Conservation (phyloP, 306 rosid species). For the Rosa persica region DNA sequence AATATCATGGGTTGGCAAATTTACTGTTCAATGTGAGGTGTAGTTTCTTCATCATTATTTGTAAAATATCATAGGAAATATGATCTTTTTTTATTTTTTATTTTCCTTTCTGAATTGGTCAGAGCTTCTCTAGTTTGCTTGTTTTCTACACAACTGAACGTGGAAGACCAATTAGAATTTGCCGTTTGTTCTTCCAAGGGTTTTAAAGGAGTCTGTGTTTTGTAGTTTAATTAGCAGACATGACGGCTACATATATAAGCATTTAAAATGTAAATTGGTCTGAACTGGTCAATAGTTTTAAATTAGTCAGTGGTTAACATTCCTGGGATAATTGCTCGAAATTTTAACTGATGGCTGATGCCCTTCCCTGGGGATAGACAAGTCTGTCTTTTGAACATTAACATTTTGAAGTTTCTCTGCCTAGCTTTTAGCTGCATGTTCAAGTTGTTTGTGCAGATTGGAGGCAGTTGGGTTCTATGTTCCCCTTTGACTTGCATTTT, state of each 20-base stretch:
- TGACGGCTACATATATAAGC: not conserved
- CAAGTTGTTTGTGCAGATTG: constrained; percentile 53
- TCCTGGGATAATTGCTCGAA: not conserved
- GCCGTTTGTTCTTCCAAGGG: not conserved
- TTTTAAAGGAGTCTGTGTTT: not conserved
- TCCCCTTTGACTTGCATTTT: constrained; percentile 95
- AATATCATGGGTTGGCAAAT: not conserved
- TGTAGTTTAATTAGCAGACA: not conserved
- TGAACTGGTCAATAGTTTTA: not conserved
- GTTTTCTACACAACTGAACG: not conserved
- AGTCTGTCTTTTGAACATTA: not conserved
- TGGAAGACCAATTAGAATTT: not conserved
- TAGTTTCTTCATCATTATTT: not conserved
- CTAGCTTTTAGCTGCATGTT: not conserved
- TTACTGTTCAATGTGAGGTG: not conserved
- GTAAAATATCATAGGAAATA: not conserved
- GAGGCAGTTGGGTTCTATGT: constrained; percentile 95
- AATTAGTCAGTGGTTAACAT: not conserved
- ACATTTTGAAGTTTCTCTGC: not conserved
- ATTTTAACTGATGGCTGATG: not conserved
- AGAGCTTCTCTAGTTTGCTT: not conserved
- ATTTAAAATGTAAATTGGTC: not conserved
- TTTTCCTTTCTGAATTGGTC: not conserved
- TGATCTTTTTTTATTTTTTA: not conserved
- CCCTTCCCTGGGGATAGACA: not conserved